Evolutionary conservation across 2,329 filamentous ascomycete species (phyloP), one percentile per base, ranked within the genome.

Genomic region (Ceratocystis variospora): DNA sequence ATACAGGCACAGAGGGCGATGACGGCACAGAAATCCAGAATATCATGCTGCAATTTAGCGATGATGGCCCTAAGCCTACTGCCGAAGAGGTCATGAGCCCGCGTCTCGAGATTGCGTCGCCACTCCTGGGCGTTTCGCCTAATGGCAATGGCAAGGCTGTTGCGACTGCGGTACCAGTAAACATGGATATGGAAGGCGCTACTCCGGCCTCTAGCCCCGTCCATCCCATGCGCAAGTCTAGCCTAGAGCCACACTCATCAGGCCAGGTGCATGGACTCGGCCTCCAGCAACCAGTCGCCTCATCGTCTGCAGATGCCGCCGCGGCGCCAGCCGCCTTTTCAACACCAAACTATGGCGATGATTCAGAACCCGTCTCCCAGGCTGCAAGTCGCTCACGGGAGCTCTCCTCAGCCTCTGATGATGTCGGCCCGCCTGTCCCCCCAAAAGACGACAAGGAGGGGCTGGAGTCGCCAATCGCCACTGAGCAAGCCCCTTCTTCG

Each of bases 1-100:
- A 84, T 65, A 8, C 55, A 2, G 31, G 55, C 1, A 82, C 83
- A 25, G 86, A 91, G 61, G 83, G 83, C 63, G 85, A 84, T 63
- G 90, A 89, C 0, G 84, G 85, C 68, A 87, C 87, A 5, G 94
- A 99, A 77, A 96, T 99, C 68, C 90, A 96, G 76, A 96, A 83
- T 73, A 97, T 99, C 74, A 97, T 99, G 90, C 90, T 90, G 69
- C 94, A 97, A 76, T 97, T 97, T 71, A 87, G 88, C 71, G 86
- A 89, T 72, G 84, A 84, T 63, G 84, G 84, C 33, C 84, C 85
- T 63, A 89, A 86, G 0, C 87, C 86, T 1, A 87, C 81, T 4
- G 85, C 83, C 68, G 87, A 93, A 63, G 90, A 95, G 74, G 90
- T 96, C 73, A 96, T 96, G 90, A 96, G 91, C 69, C 91, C 91